Conservation (phyloP, 2,329 filamentous ascomycete species). For the Aspergillus ustus region DNA sequence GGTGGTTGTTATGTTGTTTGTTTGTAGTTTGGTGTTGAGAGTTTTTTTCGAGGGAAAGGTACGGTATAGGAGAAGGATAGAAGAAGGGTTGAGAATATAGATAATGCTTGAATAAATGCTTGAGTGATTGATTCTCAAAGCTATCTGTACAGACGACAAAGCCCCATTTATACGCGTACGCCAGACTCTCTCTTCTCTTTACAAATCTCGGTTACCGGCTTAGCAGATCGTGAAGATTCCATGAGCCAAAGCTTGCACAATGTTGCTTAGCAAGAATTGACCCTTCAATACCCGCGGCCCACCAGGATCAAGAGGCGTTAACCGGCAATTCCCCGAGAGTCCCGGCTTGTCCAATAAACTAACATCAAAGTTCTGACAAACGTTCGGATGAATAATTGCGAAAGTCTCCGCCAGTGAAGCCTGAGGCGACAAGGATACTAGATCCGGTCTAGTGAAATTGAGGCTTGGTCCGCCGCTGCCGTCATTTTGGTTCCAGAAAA, state of each 20-base stretch:
- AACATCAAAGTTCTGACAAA: neutral
- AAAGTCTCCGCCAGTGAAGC: constrained; percentile 6
- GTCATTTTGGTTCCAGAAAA: neutral
- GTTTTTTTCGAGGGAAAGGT: neutral
- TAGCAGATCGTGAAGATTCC: neutral
- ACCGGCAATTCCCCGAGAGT: neutral
- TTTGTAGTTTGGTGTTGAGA: neutral
- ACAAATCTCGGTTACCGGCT: neutral
- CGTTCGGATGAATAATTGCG: neutral
- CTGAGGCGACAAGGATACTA: neutral
- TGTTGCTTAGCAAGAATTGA: neutral
- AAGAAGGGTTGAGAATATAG: neutral
- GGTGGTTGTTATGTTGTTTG: neutral
- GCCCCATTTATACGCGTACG: neutral
- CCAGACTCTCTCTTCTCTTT: neutral
- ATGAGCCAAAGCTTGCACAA: neutral
- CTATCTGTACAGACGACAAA: neutral
- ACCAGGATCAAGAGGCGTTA: neutral
- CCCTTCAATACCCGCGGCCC: neutral
- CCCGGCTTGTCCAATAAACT: neutral
- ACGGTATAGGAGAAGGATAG: neutral
- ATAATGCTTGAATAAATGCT: neutral
- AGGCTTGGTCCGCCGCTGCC: neutral
- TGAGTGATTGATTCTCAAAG: neutral
- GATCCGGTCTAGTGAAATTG: neutral